Evolutionary conservation across 2,329 filamentous ascomycete genomes (phyloP), one percentile per base, ranked within the genome.

Genomic region (Fusarium sp.): DNA sequence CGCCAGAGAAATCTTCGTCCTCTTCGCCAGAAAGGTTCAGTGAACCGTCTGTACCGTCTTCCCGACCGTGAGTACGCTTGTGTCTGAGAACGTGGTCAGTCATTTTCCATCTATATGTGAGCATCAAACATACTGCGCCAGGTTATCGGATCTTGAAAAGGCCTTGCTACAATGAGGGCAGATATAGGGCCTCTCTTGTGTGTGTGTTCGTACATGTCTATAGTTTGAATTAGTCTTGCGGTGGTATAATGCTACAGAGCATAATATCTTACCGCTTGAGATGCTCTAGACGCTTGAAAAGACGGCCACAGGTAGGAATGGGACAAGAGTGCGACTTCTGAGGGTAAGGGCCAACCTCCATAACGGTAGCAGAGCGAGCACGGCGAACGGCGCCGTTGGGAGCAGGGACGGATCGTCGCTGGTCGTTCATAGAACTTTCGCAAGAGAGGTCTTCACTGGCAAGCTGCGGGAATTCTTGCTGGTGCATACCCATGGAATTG

Each of bases 261-360:
- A 80, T 28, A 82, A 79, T 71, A 76, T 77, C 78, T 90, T 93
- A 97, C 94, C 95, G 91, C 88, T 99, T 99, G 78, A 99, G 90
- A 84, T 99, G 96, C 85, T 99, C 96, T 85, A 99, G 89, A 82
- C 96, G 91, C 90, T 99, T 99, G 88, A 99, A 99, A 67, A 98
- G 88, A 77, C 96, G 92, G 56, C 96, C 96, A 80, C 96, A 99
- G 57, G 95, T 97, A 28, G 96, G 96, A 76, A 99, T 99, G n/a
- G 96, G 96, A 84, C 96, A 99, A 3, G 95, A 98, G 82, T 99
- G 96, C 40, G 95, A 97, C 82, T 99, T 99, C 78, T 97, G 94
- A 52, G 96, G 94, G 79, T 98, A 98, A 15, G 97, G 96, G 33
- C 94, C 94, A 68, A 98, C 88, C 81, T 99, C 96, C 92, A 97